Conservation (phyloP, 2,329 filamentous ascomycete genomes). For the Alternaria incomplexa region DNA sequence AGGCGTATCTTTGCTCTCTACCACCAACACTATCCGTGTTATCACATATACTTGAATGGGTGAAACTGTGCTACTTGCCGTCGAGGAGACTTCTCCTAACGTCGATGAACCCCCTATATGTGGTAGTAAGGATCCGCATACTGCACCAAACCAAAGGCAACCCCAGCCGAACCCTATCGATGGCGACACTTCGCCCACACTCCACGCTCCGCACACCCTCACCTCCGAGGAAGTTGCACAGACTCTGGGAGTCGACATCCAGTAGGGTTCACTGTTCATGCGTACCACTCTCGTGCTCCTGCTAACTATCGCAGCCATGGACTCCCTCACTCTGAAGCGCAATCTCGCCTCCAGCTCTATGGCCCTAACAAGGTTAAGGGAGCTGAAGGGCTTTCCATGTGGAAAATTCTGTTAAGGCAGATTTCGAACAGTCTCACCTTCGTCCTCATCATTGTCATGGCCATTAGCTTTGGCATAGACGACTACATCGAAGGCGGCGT, state of each 20-base stretch:
- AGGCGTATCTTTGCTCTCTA: conserved; percentile 25
- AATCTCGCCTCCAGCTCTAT: conserved; percentile 68
- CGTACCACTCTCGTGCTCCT: background rate
- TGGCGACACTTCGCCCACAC: conserved; percentile 27
- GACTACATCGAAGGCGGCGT: conserved; percentile 70
- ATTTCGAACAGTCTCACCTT: conserved; percentile 78
- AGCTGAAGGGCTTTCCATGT: conserved; percentile 73
- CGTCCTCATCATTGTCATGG: conserved; percentile 76
- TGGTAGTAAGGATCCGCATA: conserved; percentile 43
- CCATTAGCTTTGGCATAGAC: conserved; percentile 66
- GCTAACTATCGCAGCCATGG: conserved; percentile 58
- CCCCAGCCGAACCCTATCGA: conserved; percentile 27
- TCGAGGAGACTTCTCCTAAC: conserved; percentile 50
- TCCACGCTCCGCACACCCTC: conserved; percentile 46
- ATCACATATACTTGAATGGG: conserved; percentile 51
- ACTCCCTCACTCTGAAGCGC: conserved; percentile 67
- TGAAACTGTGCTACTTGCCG: conserved; percentile 48
- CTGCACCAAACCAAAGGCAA: conserved; percentile 30
- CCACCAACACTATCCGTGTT: conserved; percentile 42
- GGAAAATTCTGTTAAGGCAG: conserved; percentile 78
- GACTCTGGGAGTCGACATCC: conserved; percentile 44
- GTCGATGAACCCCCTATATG: conserved; percentile 52
- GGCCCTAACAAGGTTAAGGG: conserved; percentile 75
- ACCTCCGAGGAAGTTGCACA: conserved; percentile 45
- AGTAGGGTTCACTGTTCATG: conserved; percentile 25